A percentile compares a stretch with the other conserved stretches of the same genome.
Evolutionary conservation across 2,329 filamentous ascomycete species (phyloP).

Genomic region (Aspergillus glaucus): DNA sequence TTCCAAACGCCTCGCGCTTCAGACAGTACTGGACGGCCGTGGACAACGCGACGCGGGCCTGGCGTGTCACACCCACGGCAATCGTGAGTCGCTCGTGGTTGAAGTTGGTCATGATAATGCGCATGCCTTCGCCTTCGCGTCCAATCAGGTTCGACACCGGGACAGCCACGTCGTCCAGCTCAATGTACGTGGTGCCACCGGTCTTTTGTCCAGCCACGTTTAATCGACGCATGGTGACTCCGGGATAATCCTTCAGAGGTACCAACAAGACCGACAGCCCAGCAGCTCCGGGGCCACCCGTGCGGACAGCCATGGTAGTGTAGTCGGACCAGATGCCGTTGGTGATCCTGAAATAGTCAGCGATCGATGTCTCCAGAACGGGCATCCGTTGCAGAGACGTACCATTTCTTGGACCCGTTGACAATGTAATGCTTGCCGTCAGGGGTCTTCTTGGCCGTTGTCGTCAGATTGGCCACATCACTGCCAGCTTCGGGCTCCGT

Average conservation of each 20-base stretch:
- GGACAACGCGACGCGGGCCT: slow-evolving; percentile 55
- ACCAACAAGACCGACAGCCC: slow-evolving; percentile 65
- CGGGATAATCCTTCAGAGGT: slow-evolving; percentile 60
- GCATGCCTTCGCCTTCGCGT: slow-evolving; percentile 64
- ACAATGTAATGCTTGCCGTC: slow-evolving; percentile 64
- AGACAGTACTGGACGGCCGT: slow-evolving; percentile 58
- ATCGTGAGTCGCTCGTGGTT: slow-evolving; percentile 70
- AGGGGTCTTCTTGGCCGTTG: slow-evolving; percentile 55
- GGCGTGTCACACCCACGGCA: slow-evolving; percentile 57
- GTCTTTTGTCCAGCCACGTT: slow-evolving; percentile 60
- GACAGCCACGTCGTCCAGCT: slow-evolving; percentile 68
- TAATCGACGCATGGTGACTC: slow-evolving; percentile 62
- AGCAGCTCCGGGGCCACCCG: slow-evolving; percentile 56
- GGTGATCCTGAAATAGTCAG: slow-evolving; percentile 48
- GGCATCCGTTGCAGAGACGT: neutral
- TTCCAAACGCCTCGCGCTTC: slow-evolving; percentile 62
- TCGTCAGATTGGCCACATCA: slow-evolving; percentile 67
- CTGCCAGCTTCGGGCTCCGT: slow-evolving; percentile 69
- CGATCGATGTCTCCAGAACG: neutral
- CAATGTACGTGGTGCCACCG: slow-evolving; percentile 68
- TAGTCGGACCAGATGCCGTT: slow-evolving; percentile 67
- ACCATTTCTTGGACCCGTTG: slow-evolving; percentile 74
- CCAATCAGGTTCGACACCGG: slow-evolving; percentile 66
- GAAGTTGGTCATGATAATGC: slow-evolving; percentile 71
- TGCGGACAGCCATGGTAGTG: slow-evolving; percentile 65